Conservation (phyloP, 139 green algal species). For the Chlamydomonas sphaeroides region DNA sequence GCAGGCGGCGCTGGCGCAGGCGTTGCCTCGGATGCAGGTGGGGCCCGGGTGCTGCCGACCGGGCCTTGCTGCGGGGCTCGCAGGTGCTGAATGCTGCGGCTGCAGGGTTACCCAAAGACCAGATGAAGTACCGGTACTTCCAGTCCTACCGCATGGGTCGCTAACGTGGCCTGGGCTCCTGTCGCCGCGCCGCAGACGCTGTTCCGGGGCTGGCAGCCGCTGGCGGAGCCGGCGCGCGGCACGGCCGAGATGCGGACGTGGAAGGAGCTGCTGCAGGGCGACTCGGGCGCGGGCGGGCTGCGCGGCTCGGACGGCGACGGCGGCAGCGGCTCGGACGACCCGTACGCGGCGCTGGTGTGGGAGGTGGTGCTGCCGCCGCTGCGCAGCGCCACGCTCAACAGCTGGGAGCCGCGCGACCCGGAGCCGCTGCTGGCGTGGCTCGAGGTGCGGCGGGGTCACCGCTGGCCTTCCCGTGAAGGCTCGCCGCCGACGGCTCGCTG, state of each 20-base stretch:
- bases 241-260: slow-evolving; percentile 64
- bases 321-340: slow-evolving; percentile 61
- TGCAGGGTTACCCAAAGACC: too few species aligned
- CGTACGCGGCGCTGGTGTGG: slow-evolving; percentile 78
- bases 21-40: slow-evolving; percentile 53
- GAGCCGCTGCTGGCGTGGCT: slow-evolving; percentile 86
- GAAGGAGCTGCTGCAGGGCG: slow-evolving; percentile 73
- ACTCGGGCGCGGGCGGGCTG: slow-evolving; percentile 39
- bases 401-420: slow-evolving; percentile 87
- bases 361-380: slow-evolving; percentile 87
- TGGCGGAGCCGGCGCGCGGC: slow-evolving; percentile 60
- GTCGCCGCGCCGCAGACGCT: slow-evolving; percentile 27
- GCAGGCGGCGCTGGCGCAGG: slow-evolving; percentile 75
- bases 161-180: too few species aligned
- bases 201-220: slow-evolving; percentile 66
- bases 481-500: too few species aligned
- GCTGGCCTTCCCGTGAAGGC: too few species aligned
- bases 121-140: too few species aligned
- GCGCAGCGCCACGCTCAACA: slow-evolving; percentile 67
- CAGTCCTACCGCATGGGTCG: too few species aligned
- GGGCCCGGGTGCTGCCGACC: neutral
- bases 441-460: slow-evolving; percentile 83
- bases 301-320: slow-evolving; percentile 70
- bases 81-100: too few species aligned
- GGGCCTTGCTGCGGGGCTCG: slow-evolving; percentile 51